Percentiles rank a stretch among this genome's conserved stretches.
Evolutionary conservation across 2,329 filamentous ascomycete genomes (phyloP).

Genomic region (Ophiostoma piceae): DNA sequence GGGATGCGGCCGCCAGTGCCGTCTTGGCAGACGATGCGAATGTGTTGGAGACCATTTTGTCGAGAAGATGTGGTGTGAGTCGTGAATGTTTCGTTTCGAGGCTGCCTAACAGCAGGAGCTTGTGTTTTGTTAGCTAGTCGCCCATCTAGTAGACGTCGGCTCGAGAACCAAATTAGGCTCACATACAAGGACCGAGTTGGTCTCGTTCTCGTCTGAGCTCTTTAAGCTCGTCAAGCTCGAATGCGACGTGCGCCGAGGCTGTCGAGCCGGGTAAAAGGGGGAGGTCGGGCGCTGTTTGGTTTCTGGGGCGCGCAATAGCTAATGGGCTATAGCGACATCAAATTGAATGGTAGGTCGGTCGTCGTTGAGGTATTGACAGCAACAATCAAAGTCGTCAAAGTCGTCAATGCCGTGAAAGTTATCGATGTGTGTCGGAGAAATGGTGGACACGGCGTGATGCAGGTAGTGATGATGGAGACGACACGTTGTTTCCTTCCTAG

Average conservation of each 20-base stretch:
- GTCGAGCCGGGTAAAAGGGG: constrained; percentile 5
- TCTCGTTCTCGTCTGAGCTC: neutral
- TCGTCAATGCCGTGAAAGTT: neutral
- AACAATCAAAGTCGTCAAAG: neutral
- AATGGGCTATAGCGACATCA: neutral
- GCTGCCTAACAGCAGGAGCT: neutral
- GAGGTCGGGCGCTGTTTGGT: neutral
- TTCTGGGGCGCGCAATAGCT: neutral
- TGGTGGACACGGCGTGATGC: constrained; percentile 4
- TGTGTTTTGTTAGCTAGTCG: neutral
- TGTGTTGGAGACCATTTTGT: neutral
- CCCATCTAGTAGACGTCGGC: neutral
- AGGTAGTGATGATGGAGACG: neutral
- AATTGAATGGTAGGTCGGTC: neutral
- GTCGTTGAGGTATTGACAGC: neutral
- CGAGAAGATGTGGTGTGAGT: neutral
- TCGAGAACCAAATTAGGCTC: neutral
- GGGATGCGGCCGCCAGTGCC: constrained; percentile 43
- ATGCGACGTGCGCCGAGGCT: constrained; percentile 6
- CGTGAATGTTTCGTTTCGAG: neutral
- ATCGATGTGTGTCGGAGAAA: neutral
- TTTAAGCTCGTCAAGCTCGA: neutral
- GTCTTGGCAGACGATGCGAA: constrained; percentile 1
- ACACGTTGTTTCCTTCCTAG: constrained; percentile 3
- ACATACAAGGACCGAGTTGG: neutral